Conservation (phyloP, 202 grass and related monocot genomes). For the Elaeis oleifera region DNA sequence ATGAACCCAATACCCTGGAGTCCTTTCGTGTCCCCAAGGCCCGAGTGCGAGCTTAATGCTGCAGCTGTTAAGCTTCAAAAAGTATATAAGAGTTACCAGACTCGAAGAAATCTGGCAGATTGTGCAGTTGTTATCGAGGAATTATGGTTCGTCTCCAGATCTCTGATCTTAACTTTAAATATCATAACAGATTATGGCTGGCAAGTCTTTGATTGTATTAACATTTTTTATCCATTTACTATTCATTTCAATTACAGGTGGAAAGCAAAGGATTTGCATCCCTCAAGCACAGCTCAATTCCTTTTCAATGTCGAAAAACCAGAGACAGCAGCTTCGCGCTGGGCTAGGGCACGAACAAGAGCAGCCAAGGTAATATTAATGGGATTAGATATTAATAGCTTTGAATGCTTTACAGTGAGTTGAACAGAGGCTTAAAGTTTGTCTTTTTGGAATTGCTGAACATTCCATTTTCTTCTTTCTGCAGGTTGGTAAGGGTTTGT, state of each 20-base stretch:
- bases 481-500: conserved; percentile 95
- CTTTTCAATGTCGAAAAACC: conserved; percentile 50
- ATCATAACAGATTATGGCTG: neutral
- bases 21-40: conserved; percentile 24
- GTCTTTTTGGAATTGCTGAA: too few species aligned
- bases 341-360: neutral
- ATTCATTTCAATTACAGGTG: neutral
- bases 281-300: conserved; percentile 11
- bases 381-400: too few species aligned
- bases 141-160: conserved; percentile 55
- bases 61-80: conserved; percentile 82
- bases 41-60: conserved; percentile 52
- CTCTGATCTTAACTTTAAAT: neutral
- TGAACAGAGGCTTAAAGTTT: too few species aligned
- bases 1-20: conserved; percentile 17
- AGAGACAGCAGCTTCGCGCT: neutral
- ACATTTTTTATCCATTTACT: neutral
- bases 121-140: conserved; percentile 87
- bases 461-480: neutral
- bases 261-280: neutral
- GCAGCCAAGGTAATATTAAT: conserved; percentile 70
- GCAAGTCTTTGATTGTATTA: neutral
- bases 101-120: conserved; percentile 70
- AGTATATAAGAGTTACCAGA: conserved; percentile 87
- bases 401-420: too few species aligned